These are phyloP conservation scores for Cajanus cajan DNA, from an alignment of 306 rosid species.

Conservation along the genomic window DNA sequence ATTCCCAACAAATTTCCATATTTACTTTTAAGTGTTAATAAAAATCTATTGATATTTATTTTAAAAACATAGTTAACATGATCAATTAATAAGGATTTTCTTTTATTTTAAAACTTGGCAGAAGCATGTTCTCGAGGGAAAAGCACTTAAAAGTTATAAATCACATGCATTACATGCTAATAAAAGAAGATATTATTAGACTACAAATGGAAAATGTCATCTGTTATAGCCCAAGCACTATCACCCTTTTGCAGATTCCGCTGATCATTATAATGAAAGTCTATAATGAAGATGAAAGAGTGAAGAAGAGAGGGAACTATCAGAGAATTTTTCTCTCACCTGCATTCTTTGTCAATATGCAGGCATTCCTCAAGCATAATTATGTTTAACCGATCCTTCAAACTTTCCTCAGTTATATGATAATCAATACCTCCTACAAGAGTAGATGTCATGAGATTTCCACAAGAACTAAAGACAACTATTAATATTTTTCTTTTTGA, in stretches of 20 bases:
- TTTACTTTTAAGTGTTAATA: neutral
- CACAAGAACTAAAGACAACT: neutral
- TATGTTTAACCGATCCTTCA: constrained; percentile 66
- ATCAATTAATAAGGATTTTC: neutral
- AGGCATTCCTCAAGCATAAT: constrained; percentile 72
- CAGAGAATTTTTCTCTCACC: constrained; percentile 36
- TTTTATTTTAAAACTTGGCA: neutral
- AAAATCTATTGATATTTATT: neutral
- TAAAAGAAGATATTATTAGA: neutral
- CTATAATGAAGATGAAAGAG: constrained; percentile 8
- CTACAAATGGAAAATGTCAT: too few species aligned
- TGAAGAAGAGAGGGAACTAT: neutral
- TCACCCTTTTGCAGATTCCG: too few species aligned
- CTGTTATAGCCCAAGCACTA: too few species aligned
- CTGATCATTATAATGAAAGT: neutral
- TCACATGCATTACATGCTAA: neutral
- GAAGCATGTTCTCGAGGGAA: neutral
- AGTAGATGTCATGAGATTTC: neutral
- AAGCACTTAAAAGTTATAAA: neutral
- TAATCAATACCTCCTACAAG: constrained; percentile 47
- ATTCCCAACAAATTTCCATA: neutral
- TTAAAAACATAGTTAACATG: neutral
- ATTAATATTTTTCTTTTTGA: too few species aligned
- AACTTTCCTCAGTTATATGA: constrained; percentile 63
- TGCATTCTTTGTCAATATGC: constrained; percentile 67